phyloP scores from a whole-genome alignment of 768 basidiomycete genomes.

The Astraeus odoratus region DNA sequence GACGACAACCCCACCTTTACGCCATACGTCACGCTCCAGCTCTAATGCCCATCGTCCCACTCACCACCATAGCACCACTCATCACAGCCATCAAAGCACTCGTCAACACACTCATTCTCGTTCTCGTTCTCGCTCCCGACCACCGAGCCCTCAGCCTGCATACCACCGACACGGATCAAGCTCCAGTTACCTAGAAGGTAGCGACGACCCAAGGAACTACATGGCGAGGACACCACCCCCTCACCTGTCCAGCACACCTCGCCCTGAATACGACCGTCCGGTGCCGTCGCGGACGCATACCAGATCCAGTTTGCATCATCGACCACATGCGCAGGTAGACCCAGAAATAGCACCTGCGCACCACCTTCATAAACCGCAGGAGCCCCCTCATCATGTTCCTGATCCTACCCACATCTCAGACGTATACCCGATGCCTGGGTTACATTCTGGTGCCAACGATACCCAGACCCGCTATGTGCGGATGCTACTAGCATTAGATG shows the following conservation, averaged over 20 bases:
- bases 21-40: conserved; percentile 2
- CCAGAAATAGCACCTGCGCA: not conserved
- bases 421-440: conserved; percentile 7
- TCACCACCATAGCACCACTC: conserved; percentile 10
- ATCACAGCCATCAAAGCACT: conserved; percentile 13
- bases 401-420: not conserved
- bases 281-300: conserved; percentile 9
- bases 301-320: conserved; percentile 15
- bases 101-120: conserved; percentile 15
- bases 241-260: conserved; percentile 8
- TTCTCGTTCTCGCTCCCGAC: conserved; percentile 22
- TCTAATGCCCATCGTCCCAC: conserved; percentile 1
- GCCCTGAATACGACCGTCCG: conserved; percentile 2
- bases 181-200: conserved; percentile 6
- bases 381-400: not conserved
- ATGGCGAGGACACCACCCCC: conserved; percentile 1
- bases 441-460: conserved; percentile 18
- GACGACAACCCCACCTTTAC: conserved; percentile 12
- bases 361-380: not conserved
- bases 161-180: conserved; percentile 24
- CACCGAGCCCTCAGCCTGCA: no score
- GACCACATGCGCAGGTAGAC: conserved; percentile 1
- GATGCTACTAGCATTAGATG: conserved; percentile 57
- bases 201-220: no score
- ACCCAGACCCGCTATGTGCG: conserved; percentile 46